Evolutionary conservation across 2,329 filamentous ascomycete genomes (phyloP), one percentile per base, ranked within the genome.

Genomic region (Epichloe aotearoae): DNA sequence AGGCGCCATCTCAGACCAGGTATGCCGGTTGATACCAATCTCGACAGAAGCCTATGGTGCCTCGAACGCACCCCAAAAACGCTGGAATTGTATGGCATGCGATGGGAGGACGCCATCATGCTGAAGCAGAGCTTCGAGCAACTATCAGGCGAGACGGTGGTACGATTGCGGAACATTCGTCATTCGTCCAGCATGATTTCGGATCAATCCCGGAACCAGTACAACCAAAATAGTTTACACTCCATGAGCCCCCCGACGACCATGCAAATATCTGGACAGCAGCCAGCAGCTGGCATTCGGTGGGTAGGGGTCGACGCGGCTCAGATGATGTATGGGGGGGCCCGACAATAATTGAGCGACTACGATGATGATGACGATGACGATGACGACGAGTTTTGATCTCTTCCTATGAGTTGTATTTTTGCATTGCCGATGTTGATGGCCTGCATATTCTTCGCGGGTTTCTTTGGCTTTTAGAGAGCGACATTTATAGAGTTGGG

Each of bases 71-170:
- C 80, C 7, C 69, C 70, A 3, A 69, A 76, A 53, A 79, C 75
- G 1, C 63, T 84, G 17, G 69, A 66, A 14, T 72, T 69, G n/a
- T 82, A 77, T 52, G 78, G 79, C 36, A 70, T 78, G 54, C 69
- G 78, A 2, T 84, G 80, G 80, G 73, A 73, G 3, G 72, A 80
- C 53, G 75, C 77, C 2, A 66, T 72, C 36, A 69, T 72, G 52
- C 67, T 83, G n/a, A 69, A 72, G 53, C 65, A 70, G 39, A 74
- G 67, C 39, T 82, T 82, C 57, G 73, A 80, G 54, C 61, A 62
- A 46, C 69, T 72, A 12, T 80, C 72, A 4, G 65, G 62, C 33
- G 68, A 72, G 44, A 66, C 73, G 5, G 55, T 73, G 23, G 66
- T 72, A 3, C 64, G 69, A 3, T 63, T 81, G 14, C 64, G 60